phyloP scores from a whole-genome alignment of 139 green algal genomes.

The Yamagishiella unicocca region DNA sequence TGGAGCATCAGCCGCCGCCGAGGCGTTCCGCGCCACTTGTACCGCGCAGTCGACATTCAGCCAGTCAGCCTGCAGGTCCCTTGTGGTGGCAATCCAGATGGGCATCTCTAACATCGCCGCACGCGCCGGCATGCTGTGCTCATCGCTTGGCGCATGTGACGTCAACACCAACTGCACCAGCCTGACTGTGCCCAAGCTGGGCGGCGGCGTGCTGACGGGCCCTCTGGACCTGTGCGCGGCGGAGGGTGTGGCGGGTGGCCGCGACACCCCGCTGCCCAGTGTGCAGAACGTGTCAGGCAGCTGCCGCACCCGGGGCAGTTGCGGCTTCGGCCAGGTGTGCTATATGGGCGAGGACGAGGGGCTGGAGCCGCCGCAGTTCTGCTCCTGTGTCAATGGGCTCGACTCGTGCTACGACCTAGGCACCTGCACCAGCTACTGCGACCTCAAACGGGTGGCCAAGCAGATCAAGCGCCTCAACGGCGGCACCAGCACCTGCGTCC shows the following conservation, averaged over 20 bases:
- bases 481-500: not conserved
- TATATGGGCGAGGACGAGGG: not conserved
- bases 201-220: not conserved
- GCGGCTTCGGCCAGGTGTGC: not conserved
- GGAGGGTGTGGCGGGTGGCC: not conserved
- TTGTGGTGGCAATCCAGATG: not conserved
- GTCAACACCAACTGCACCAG: not conserved
- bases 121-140: not conserved
- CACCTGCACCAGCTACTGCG: constrained; percentile 9
- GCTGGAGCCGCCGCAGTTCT: not conserved
- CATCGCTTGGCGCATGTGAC: not conserved
- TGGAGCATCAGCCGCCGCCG: not conserved
- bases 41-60: not conserved
- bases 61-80: not conserved
- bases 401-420: constrained; percentile 7
- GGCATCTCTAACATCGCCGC: not conserved
- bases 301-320: not conserved
- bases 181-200: not conserved
- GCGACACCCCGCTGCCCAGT: not conserved
- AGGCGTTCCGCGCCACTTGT: not conserved
- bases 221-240: constrained; percentile 3
- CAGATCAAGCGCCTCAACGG: not conserved
- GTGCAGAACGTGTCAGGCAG: not conserved
- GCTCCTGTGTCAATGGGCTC: not conserved
- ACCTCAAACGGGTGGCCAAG: not conserved